Percentiles rank a stretch among this genome's conserved stretches.
phyloP scores from a whole-genome alignment of 2,329 filamentous ascomycete genomes.

The Raffaelea albimanens region DNA sequence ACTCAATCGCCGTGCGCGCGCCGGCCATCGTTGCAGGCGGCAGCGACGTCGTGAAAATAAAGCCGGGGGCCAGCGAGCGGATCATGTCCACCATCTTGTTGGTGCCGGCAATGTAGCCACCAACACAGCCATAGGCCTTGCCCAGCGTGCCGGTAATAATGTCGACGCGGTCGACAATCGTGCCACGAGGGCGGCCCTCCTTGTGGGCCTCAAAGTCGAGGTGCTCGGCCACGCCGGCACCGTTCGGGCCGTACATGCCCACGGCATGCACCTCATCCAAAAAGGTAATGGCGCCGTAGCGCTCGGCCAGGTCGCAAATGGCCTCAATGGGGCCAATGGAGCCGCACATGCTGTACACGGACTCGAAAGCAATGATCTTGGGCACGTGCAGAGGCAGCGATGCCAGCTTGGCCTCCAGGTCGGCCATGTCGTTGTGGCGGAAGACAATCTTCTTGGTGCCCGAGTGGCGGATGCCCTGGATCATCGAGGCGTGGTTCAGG shows the following conservation, averaged over 20 bases:
- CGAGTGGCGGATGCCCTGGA: slow-evolving; percentile 95
- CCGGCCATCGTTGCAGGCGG: slow-evolving; percentile 96
- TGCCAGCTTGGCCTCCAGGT: slow-evolving; percentile 86
- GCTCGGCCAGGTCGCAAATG: slow-evolving; percentile 93
- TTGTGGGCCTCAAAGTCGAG: slow-evolving; percentile 85
- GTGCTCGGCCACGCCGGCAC: slow-evolving; percentile 94
- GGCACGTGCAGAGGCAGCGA: slow-evolving; percentile 75
- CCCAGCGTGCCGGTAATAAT: slow-evolving; percentile 97
- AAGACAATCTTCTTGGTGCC: slow-evolving; percentile 97
- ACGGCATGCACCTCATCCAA: slow-evolving; percentile 98
- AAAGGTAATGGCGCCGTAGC: slow-evolving; percentile 96
- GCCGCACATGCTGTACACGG: slow-evolving; percentile 98
- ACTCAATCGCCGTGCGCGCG: slow-evolving; percentile 83
- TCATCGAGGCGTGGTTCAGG: slow-evolving; percentile 98
- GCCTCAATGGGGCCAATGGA: slow-evolving; percentile 92
- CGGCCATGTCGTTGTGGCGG: slow-evolving; percentile 93
- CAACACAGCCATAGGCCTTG: slow-evolving; percentile 96
- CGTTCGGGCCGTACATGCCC: slow-evolving; percentile 95
- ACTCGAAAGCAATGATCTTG: slow-evolving; percentile 98
- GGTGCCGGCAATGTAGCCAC: slow-evolving; percentile 92
- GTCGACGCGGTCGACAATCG: slow-evolving; percentile 89
- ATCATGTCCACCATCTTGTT: slow-evolving; percentile 82
- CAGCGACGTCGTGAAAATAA: slow-evolving; percentile 97
- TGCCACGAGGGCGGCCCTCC: slow-evolving; percentile 65
- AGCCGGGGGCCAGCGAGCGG: slow-evolving; percentile 87